Base-by-base conservation (phyloP, 1,139 yeast genomes). In the Pichia sp. region DNA sequence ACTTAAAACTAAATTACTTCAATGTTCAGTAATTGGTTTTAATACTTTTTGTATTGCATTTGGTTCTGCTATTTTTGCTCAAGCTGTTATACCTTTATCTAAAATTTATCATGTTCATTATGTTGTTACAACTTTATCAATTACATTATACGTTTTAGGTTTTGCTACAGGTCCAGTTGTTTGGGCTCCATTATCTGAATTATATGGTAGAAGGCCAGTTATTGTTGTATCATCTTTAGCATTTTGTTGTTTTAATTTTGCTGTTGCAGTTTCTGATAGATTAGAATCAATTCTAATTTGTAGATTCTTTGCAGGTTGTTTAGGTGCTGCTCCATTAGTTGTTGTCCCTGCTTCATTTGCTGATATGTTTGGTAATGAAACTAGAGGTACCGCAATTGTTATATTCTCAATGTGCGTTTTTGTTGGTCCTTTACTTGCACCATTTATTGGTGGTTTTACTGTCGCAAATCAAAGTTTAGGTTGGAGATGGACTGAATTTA, bases 281-380 rank as follows among this genome's bases (percentile, higher is more conserved):
- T 53, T 84, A 30, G 94, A 86, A 61, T 80, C 94, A 0, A 67
- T 85, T 48, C 63, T 86, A 68, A 64, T 86, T 37, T 76, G 87
- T 61, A 73, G 95, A 50, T 86, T 84, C 62, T 82, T 86, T 59
- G 78, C 80, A 31, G 95, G 95, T 35, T 71, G 80, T 53, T 63
- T 80, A 45, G 95, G 94, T 50, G 86, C 92, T 20, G 86, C 92
- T 8, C 85, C 94, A 0, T 63, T 87, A 59, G 92, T 85, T 22
- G 86, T 84, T 34, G 89, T 84, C 8, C 95, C 94, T 25, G 95
- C 94, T 29, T 75, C 85, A 0, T 80, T 85, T 70, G 82, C 92
- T 4, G 96, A 87, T 60, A 70, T 85, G 68, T 85, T 77, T 59
- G 73, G 73, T 50, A 76, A 80, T 47, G 62, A 62, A 27, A 55